Conservation (phyloP, 192 early-diverging fungal genomes). For the Physocladia obscura region DNA sequence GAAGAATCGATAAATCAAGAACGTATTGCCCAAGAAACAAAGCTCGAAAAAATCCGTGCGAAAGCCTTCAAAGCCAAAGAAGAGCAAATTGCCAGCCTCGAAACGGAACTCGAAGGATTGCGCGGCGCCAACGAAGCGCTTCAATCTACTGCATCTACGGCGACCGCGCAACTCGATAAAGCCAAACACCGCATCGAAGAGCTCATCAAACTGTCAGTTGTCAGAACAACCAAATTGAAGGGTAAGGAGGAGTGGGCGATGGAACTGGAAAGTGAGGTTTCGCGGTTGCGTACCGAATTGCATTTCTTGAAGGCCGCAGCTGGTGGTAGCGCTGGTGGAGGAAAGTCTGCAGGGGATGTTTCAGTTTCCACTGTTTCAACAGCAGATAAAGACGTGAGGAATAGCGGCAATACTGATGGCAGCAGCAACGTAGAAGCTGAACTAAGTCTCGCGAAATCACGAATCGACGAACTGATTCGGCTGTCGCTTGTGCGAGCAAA, state of each 20-base stretch:
- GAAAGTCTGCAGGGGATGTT: not conserved
- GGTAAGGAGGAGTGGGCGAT: conserved; percentile 21
- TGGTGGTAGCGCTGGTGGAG: not conserved
- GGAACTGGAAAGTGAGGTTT: conserved; percentile 8
- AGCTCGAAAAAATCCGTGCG: not conserved
- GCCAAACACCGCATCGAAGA: conserved; percentile 14
- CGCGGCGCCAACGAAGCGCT: not conserved
- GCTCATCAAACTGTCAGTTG: conserved; percentile 15
- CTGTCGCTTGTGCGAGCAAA: not conserved
- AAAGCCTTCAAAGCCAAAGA: conserved; percentile 2
- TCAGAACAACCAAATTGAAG: conserved; percentile 8
- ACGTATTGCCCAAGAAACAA: not conserved
- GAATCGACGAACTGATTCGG: conserved; percentile 16
- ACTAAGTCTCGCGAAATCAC: conserved; percentile 1
- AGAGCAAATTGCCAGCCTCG: conserved; percentile 1
- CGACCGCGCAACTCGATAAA: not conserved
- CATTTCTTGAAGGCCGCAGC: not conserved
- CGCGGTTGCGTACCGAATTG: not conserved
- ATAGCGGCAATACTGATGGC: too few relatives aligned
- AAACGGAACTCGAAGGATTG: not conserved
- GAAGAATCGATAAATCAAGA: too few relatives aligned
- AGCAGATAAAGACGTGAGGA: too few relatives aligned
- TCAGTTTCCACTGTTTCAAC: not conserved
- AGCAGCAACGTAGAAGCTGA: not conserved
- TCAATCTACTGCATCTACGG: too few relatives aligned